Evolutionary conservation across 2,329 filamentous ascomycete genomes (phyloP), one percentile per base, ranked within the genome.

Genomic region (Penicillium vulpinum): DNA sequence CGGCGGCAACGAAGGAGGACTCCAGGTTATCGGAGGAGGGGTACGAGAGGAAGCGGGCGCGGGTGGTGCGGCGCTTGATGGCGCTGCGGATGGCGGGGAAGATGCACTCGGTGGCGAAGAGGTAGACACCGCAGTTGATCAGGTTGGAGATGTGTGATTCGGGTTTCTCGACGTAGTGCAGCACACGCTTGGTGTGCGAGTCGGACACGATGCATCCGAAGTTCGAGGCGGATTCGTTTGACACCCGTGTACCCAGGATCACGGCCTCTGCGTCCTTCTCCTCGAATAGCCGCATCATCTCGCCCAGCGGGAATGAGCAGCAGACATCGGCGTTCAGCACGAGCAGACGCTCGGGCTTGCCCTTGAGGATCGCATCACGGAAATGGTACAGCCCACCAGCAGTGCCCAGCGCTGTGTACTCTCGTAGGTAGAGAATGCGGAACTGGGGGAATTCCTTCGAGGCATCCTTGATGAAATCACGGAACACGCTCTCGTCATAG

Each of bases 121-220:
- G 90, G 80, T 97, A 99, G 70, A 99, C 92, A 69, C 94, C 94
- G 77, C 94, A 97, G 83, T 97, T 99, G 84, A 99, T 99, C 66
- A 99, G 83, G 80, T 97, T 97, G 72, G 90, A 95, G 77, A 99
- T 97, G 77, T 96, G 90, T 54, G 90, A 92, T 78, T 99, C 93
- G 64, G 94, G 94, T 82, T 97, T 97, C 84, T 97, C 94, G 74
- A 99, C 94, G 79, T 99, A 97, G 81, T 99, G 94, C 59, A 97
- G 87, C 44, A 99, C 94, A 65, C 93, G 91, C 75, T 93, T 92
- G 63, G 90, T 96, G 79, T 97, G 91, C 41, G 89, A 81, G 76
- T 99, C 94, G 54, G 90, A 94, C 56, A 97, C 94, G 71, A 97
- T 96, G 83, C 94, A 99, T 62, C 94, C 94, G 74, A 97, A 99